A percentile compares a stretch with the other conserved stretches of the same genome.
These are phyloP conservation scores for Epichloe amarillans DNA, from an alignment of 2,329 filamentous ascomycete species.

Conservation along the genomic window DNA sequence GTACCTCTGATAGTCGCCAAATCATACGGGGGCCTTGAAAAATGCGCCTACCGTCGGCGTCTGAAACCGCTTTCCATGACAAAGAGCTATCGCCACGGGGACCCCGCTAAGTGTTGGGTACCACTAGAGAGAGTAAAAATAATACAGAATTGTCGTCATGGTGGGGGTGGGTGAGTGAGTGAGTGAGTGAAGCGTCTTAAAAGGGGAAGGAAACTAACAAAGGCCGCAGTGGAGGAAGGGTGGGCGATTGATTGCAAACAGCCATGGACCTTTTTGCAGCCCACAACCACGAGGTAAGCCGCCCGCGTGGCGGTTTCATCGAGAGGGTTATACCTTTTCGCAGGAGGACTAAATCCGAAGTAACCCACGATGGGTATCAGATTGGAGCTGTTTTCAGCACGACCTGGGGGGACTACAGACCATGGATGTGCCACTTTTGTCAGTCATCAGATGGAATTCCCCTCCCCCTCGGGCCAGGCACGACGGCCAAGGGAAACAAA, in stretches of 20 bases:
- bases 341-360: too few relatives aligned
- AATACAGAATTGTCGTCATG: neutral
- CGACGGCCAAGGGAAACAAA: neutral
- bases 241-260: neutral
- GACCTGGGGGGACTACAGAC: too few relatives aligned
- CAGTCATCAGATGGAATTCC: too few relatives aligned
- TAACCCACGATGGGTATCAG: too few relatives aligned
- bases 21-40: neutral
- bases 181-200: neutral
- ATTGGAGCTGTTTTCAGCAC: too few relatives aligned
- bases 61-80: neutral
- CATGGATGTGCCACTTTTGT: too few relatives aligned
- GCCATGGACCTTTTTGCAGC: neutral
- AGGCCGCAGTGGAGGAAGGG: neutral
- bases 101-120: neutral
- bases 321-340: too few relatives aligned
- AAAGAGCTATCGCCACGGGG: neutral
- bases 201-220: conserved; percentile 1
- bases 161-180: neutral
- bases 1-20: neutral
- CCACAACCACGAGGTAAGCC: neutral
- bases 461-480: neutral
- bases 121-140: neutral
- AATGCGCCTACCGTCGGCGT: neutral
- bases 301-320: neutral